Evolutionary conservation across 345 rosid genomes (phyloP).

Genomic region (Limnanthes douglasii): DNA sequence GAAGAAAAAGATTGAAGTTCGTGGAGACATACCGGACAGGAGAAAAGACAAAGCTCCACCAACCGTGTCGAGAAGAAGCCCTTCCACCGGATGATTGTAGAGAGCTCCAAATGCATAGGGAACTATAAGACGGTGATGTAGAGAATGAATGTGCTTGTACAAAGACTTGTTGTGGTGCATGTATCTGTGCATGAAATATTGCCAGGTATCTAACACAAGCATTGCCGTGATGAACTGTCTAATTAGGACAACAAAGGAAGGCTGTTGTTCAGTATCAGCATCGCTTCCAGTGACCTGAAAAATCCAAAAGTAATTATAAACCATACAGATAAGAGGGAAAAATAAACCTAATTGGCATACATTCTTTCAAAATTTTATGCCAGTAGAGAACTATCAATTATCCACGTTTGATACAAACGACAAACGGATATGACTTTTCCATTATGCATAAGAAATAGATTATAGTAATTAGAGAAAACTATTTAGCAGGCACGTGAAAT

Average conservation of each 20-base stretch:
- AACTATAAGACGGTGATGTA: constrained; percentile 45
- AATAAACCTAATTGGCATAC: not conserved
- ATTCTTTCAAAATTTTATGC: no score
- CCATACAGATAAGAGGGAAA: not conserved
- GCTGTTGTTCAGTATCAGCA: constrained; percentile 7
- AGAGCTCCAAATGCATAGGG: constrained; percentile 58
- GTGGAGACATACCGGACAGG: constrained; percentile 59
- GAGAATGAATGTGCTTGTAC: constrained; percentile 20
- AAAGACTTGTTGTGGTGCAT: constrained; percentile 22
- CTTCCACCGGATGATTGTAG: constrained; percentile 56
- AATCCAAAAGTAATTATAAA: not conserved
- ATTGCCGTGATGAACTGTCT: constrained; percentile 15
- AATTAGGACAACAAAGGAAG: constrained; percentile 10
- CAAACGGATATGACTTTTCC: no score
- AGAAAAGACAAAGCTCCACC: constrained; percentile 74
- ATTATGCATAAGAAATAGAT: no score
- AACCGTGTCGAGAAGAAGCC: constrained; percentile 51
- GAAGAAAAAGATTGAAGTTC: constrained; percentile 26
- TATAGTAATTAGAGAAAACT: no score
- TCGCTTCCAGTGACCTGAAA: constrained; percentile 17
- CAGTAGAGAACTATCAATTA: no score
- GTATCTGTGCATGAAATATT: constrained; percentile 20
- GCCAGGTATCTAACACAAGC: constrained; percentile 23
- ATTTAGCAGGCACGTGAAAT: no score
- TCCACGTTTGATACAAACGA: no score